Evolutionary conservation across 2,329 filamentous ascomycete species (phyloP), one percentile per base, ranked within the genome.

Genomic region (Penicillium hordei): DNA sequence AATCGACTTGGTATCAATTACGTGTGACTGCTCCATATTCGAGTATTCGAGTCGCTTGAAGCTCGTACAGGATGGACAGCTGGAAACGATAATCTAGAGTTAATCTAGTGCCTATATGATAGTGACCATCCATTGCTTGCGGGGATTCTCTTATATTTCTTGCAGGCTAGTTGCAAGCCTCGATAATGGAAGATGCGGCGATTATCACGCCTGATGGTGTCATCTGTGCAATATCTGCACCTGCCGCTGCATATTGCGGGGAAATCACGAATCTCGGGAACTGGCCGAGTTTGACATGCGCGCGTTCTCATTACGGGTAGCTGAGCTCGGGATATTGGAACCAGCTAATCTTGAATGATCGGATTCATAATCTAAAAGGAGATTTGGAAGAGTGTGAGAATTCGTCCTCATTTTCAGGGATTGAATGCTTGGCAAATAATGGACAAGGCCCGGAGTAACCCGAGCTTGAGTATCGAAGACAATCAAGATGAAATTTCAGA

Each of bases 131-230:
- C 38, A 25, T 43, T 51, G 36, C n/a, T 19, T 45, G 17, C 12
- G 15, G 8, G 4, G 40, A 15, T 17, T 31, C 23, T 43, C 21
- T 43, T 44, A 25, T 15, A 44, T 25, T 31, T 31, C 38, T 39
- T 17, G 27, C 15, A 31, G 13, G 38, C 29, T 33, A 8, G n/a
- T 7, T n/a, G 12, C 23, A 13, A 27, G 33, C 4, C 6, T 36
- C 5, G 21, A 49, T 57, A 42, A 40, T 43, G 55, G 10, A 54
- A 57, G 38, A 54, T 53, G 49, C 43, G 36, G 29, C 19, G 43
- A 49, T 54, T 53, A 57, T 57, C 38, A 39, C 55, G 55, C 15
- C 31, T 36, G 49, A 57, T 54, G 43, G 50, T 57, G 55, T 54
- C 36, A 57, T 54, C 5, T 29, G 29, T n/a, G 27, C 9, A 15